A percentile compares a stretch with the other conserved stretches of the same genome.
phyloP scores from a whole-genome alignment of 2,329 filamentous ascomycete genomes.

The Fusarium scirpi region DNA sequence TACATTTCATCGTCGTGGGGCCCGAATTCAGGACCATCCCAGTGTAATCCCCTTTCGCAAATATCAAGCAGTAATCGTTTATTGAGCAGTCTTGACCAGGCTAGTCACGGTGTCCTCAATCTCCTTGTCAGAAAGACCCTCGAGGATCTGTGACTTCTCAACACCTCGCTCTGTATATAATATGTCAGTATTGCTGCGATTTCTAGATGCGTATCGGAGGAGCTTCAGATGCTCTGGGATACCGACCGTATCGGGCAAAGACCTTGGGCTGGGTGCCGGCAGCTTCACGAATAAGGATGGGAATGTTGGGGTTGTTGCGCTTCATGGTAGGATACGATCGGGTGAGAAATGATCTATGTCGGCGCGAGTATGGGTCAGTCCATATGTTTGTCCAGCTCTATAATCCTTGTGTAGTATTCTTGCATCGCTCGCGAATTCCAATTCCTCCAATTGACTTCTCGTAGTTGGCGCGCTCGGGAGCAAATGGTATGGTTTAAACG shows the following conservation, averaged over 20 bases:
- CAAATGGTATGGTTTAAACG: slow-evolving; percentile 46
- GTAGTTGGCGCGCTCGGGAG: background rate
- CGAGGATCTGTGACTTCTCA: slow-evolving; percentile 69
- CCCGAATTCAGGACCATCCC: background rate
- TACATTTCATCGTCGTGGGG: slow-evolving; percentile 42
- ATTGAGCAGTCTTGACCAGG: slow-evolving; percentile 60
- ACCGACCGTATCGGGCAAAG: slow-evolving; percentile 89
- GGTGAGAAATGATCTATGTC: slow-evolving; percentile 83
- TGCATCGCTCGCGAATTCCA: background rate
- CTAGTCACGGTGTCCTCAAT: slow-evolving; percentile 69
- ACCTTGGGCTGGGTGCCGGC: slow-evolving; percentile 85
- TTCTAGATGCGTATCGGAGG: background rate
- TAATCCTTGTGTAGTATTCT: background rate
- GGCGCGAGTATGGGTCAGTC: slow-evolving; percentile 28
- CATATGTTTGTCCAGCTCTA: background rate
- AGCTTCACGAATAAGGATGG: slow-evolving; percentile 95
- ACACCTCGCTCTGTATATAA: slow-evolving; percentile 63
- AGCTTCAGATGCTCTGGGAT: background rate
- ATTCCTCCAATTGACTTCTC: slow-evolving; percentile 34
- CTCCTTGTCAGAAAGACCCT: slow-evolving; percentile 70
- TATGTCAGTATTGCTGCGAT: slow-evolving; percentile 22
- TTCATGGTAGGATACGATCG: slow-evolving; percentile 98
- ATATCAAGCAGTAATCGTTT: slow-evolving; percentile 8
- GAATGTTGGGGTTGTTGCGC: slow-evolving; percentile 94
- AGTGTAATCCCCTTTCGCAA: slow-evolving; percentile 8